Evolutionary conservation across 345 rosid genomes (phyloP), one percentile per base, ranked within the genome.

Genomic region (Eucalyptus marginata): DNA sequence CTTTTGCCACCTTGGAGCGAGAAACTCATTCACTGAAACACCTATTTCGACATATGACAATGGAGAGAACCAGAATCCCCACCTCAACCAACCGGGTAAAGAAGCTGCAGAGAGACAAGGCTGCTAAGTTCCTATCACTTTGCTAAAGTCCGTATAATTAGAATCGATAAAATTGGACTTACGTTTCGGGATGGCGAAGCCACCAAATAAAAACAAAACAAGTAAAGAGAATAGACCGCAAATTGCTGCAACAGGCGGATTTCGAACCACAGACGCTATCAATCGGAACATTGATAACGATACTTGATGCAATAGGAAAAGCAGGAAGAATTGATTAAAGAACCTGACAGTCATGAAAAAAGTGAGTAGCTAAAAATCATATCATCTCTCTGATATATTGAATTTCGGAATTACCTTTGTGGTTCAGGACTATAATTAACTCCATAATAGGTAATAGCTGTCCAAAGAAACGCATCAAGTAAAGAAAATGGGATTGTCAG

Each of bases 41-140:
- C 89, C 94, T 49, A 94, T 93, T 90, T 93, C 95, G 7, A 91
- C 92, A 88, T 94, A 94, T 27, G 94, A 86, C 4, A 94, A n/a
- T 40, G 95, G 94, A 29, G 94, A 93, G 68, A 93, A 22, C 96
- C 95, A 93, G 89, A 94, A 94, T 15, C 90, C 94, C 95, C 94
- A 94, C 76, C 64, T 27, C 58, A 94, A n/a, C 94, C 95, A 93
- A 76, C 85, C 50, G 25, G 95, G 94, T 49, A 94, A 86, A 80
- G 92, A 94, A 44, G 91, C 96, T 94, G 93, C 90, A 90, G 7
- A 88, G 52, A 33, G 27, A 36, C 46, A 49, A 52, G 22, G 18
- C n/a, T 62, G 46, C 25, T 50, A 8, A 86, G 11, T n/a, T 44
- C n/a, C 51, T 25, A 31, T 62, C n/a, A 47, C 27, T 49, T 59